Base-by-base conservation (phyloP, 768 basidiomycete species). In the Phlebiopsis gigantea region DNA sequence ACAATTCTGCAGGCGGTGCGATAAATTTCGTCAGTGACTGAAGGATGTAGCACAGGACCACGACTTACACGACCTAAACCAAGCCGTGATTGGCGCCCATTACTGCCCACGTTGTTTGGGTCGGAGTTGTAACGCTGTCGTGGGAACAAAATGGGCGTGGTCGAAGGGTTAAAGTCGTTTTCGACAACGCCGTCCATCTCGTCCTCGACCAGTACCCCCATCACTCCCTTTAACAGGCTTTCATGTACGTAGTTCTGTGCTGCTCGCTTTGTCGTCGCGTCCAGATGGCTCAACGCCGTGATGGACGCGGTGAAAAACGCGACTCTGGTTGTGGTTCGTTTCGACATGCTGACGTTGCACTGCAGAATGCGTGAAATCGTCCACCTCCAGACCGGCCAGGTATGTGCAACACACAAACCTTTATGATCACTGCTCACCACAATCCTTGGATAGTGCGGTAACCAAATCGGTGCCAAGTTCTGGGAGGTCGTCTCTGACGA, bases 401-500 rank as follows among this genome's bases (percentile, higher is more conserved):
- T 93, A 68, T 65, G 78, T 71, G 51, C 49, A 31, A 54, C 44
- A 31, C 28, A 30, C 47, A 59, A 55, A 4, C 4, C 25, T n/a
- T n/a, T 17, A 6, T 8, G 19, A 17, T n/a, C 12, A 14, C 31
- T 30, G 24, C 39, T 29, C 39, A 31, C 25, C 21, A 30, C 53
- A 25, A 25, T 67, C 69, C 61, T 60, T 65, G 39, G 29, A 42
- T 64, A 87, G 92, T 98, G 96, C 73, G 96, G 96, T 82, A 98
- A 98, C 90, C 95, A 98, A 81, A 96, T 97, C 73, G 95, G 95
- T 87, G 88, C 90, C 76, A 90, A 90, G 74, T 91, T 93, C 83
- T 95, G 93, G 94, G 94, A 97, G 77, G 92, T 94, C 71, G 88
- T 98, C 70, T 96, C 93, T 53, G 95, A 98, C 73, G 94, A 98